Evolutionary conservation across 352 stramenopile species (phyloP).

Genomic region (Globisporangium mamillatum): DNA sequence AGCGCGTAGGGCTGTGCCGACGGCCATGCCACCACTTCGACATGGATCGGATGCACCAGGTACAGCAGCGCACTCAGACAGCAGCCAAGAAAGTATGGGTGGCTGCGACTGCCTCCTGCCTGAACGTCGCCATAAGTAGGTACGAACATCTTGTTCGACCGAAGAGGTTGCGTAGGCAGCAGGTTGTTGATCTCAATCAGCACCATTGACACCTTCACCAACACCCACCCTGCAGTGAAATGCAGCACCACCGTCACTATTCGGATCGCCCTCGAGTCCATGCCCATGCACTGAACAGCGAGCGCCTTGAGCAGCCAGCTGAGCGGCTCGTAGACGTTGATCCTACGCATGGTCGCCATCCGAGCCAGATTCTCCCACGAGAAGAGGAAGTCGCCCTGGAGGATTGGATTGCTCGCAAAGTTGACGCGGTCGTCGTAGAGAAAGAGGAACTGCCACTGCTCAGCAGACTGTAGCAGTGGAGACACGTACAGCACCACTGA

Average conservation of each 20-base stretch:
- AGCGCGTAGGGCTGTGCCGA: conserved; percentile 69
- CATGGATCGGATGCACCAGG: conserved; percentile 55
- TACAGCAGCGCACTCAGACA: conserved; percentile 49
- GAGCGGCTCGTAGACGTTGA: conserved; percentile 75
- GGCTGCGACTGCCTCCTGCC: background rate
- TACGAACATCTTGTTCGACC: background rate
- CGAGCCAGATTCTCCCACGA: conserved; percentile 25
- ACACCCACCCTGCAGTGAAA: conserved; percentile 23
- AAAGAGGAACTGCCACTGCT: conserved; percentile 43
- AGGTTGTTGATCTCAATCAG: conserved; percentile 24
- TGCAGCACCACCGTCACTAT: conserved; percentile 49
- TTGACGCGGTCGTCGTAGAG: conserved; percentile 64
- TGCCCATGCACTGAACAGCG: conserved; percentile 28
- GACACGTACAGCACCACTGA: background rate
- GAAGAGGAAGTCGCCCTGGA: conserved; percentile 30
- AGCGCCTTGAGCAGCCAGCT: conserved; percentile 62
- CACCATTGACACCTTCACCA: conserved; percentile 26
- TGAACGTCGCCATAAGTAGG: background rate
- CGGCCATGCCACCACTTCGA: conserved; percentile 21
- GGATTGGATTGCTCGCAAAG: conserved; percentile 48
- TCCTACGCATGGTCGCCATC: conserved; percentile 51
- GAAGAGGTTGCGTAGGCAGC: background rate
- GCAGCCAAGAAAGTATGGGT: conserved; percentile 21
- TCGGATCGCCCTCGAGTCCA: conserved; percentile 40
- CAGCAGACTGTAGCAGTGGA: background rate